Evolutionary conservation across 352 stramenopile genomes (phyloP).

Genomic region (Phytophthora fragariaefolia): DNA sequence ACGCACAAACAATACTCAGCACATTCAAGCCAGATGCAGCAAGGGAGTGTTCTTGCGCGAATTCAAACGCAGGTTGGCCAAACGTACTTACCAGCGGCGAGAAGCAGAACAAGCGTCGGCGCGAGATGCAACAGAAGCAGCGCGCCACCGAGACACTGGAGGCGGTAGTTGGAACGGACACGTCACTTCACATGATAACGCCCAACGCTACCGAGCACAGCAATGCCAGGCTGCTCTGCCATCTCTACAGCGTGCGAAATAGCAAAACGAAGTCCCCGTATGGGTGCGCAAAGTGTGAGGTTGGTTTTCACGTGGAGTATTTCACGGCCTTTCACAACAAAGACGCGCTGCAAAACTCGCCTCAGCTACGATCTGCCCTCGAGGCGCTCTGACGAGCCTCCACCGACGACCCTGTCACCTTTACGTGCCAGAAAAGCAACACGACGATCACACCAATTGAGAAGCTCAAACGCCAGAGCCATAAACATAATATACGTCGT

Average conservation of each 20-base stretch:
- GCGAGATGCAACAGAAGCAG: too few relatives aligned
- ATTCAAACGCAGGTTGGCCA: slow-evolving; percentile 7
- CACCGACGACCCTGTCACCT: too few relatives aligned
- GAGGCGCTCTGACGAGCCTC: too few relatives aligned
- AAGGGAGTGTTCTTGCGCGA: slow-evolving; percentile 1
- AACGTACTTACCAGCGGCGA: slow-evolving; percentile 2
- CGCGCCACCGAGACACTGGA: slow-evolving; percentile 1
- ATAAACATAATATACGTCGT: not conserved
- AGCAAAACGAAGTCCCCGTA: slow-evolving; percentile 16
- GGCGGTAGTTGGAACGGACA: slow-evolving; percentile 6
- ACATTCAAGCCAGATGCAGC: too few relatives aligned
- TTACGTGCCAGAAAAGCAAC: too few relatives aligned
- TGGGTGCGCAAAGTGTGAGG: slow-evolving; percentile 20
- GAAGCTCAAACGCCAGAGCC: too few relatives aligned
- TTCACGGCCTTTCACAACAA: too few relatives aligned
- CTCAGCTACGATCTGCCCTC: too few relatives aligned
- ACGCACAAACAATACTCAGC: too few relatives aligned
- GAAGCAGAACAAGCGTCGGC: not conserved
- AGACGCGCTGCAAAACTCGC: too few relatives aligned
- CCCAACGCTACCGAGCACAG: slow-evolving; percentile 13
- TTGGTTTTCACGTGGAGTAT: slow-evolving; percentile 1
- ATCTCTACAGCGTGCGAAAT: slow-evolving; percentile 13
- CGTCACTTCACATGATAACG: slow-evolving; percentile 13
- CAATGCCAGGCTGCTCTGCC: slow-evolving; percentile 11
- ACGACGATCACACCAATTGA: too few relatives aligned